Evolutionary conservation across 176 grass and related monocot genomes (phyloP), one percentile per base, ranked within the genome.

Genomic region (Oropetium thomaeum): DNA sequence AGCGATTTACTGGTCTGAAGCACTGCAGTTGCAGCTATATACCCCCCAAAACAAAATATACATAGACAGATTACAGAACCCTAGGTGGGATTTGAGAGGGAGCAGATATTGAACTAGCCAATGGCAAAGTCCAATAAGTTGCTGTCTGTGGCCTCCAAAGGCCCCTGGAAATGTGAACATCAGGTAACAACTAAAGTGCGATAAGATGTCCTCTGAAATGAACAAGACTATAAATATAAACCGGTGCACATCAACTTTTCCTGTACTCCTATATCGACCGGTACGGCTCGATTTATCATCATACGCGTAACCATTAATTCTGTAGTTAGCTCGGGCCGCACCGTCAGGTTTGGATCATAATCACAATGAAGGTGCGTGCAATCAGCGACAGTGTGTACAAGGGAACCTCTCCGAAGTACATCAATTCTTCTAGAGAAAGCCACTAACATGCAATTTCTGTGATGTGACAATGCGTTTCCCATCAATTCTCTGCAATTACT

Each of bases 141-240:
- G 57, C 47, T 58, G 20, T 69, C 60, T 33, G 30, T 51, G 59
- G 12, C 58, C 29, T 77, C 7, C 20, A 4, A n/a, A 7, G 39
- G 1, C 22, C 20, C 30, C 4, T 49, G 20, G 51, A 1, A 59
- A 59, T 61, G 60, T 52, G 49, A 82, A 42, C 25, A 33, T 27
- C 59, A 26, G 52, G 25, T 40, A 61, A 48, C 12, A 43, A 57
- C 35, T 25, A 48, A 48, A 82, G 49, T 39, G 58, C 51, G 51
- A 60, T 42, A 38, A 58, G 73, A 82, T 51, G 85, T 87, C 27
- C 38, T 60, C 53, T 59, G 51, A 54, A 67, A 73, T 54, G 59
- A 79, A 73, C 52, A 73, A 12, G 51, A 14, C 59, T 7, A 8
- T n/a, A n/a, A n/a, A n/a, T n/a, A n/a, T n/a, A 52, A 60, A 57